These are phyloP conservation scores for Arxiozyma bovina DNA, from an alignment of 1,139 yeast species.

Conservation along the genomic window DNA sequence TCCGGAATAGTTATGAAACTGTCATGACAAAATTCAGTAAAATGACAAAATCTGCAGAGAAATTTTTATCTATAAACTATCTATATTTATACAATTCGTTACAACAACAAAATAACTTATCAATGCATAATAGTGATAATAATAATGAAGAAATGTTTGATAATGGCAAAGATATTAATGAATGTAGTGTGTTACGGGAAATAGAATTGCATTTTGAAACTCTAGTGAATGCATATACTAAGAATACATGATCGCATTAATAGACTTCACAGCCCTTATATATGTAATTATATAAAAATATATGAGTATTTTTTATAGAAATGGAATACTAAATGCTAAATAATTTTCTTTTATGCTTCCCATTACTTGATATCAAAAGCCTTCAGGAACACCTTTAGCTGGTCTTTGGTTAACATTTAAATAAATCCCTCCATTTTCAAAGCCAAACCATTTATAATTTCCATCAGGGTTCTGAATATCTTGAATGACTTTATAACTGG, in stretches of 20 bases:
- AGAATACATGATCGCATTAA: not conserved
- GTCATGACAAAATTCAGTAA: constrained; percentile 61
- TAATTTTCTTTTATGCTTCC: not conserved
- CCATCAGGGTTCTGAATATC: constrained; percentile 52
- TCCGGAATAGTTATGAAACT: constrained; percentile 73
- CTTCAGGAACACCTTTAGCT: constrained; percentile 86
- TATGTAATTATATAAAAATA: not conserved
- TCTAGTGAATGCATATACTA: constrained; percentile 26
- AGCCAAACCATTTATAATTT: constrained; percentile 53
- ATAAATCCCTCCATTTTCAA: constrained; percentile 58
- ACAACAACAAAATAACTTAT: constrained; percentile 19
- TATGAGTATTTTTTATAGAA: not conserved
- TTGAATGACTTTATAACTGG: constrained; percentile 63
- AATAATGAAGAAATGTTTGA: constrained; percentile 2
- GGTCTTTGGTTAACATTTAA: constrained; percentile 48
- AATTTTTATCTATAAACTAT: constrained; percentile 72
- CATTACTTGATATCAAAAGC: constrained; percentile 36
- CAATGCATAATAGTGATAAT: constrained; percentile 1
- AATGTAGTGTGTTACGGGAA: constrained; percentile 23
- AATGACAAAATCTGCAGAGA: constrained; percentile 48
- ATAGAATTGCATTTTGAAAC: constrained; percentile 24
- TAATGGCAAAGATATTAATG: constrained; percentile 4
- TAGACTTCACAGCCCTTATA: too few species aligned
- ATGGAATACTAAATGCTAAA: not conserved
- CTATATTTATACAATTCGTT: constrained; percentile 25